Conservation (phyloP, 169 alveolate genomes). For the Cryptosporidium ubiquitum region DNA sequence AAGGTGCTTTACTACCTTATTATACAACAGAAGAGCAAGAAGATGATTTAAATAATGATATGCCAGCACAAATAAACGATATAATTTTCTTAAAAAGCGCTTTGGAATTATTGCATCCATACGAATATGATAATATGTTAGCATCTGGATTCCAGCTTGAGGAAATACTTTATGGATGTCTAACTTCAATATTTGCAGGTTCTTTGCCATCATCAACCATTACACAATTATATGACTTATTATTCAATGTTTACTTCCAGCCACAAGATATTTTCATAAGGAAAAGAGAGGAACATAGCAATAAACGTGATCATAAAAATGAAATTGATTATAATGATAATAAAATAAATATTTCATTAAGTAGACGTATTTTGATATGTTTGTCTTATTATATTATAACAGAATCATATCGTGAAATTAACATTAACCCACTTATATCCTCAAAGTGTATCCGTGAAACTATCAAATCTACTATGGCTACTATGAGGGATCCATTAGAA, state of each 20-base stretch:
- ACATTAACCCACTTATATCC: constrained; percentile 59
- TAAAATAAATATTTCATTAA: constrained; percentile 33
- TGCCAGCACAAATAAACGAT: constrained; percentile 69
- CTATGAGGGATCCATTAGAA: constrained; percentile 71
- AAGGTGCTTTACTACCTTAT: constrained; percentile 59
- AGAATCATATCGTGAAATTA: constrained; percentile 74
- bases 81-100: constrained; percentile 59
- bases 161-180: constrained; percentile 50
- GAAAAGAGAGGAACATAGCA: neutral
- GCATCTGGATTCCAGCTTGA: constrained; percentile 74
- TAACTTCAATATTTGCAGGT: constrained; percentile 69
- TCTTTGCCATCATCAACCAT: constrained; percentile 67
- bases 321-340: constrained; percentile 26
- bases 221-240: constrained; percentile 58
- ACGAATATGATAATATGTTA: constrained; percentile 68
- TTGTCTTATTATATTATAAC: constrained; percentile 53
- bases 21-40: constrained; percentile 59
- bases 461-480: constrained; percentile 60
- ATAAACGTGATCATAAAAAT: neutral
- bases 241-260: constrained; percentile 68
- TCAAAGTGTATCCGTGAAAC: constrained; percentile 73
- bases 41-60: constrained; percentile 58
- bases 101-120: constrained; percentile 59
- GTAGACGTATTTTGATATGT: constrained; percentile 64
- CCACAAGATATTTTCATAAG: constrained; percentile 57